Percentiles rank a stretch among this genome's conserved stretches.
phyloP scores from a whole-genome alignment of 2,329 filamentous ascomycete species.

The Neopestalotiopsis rosae region DNA sequence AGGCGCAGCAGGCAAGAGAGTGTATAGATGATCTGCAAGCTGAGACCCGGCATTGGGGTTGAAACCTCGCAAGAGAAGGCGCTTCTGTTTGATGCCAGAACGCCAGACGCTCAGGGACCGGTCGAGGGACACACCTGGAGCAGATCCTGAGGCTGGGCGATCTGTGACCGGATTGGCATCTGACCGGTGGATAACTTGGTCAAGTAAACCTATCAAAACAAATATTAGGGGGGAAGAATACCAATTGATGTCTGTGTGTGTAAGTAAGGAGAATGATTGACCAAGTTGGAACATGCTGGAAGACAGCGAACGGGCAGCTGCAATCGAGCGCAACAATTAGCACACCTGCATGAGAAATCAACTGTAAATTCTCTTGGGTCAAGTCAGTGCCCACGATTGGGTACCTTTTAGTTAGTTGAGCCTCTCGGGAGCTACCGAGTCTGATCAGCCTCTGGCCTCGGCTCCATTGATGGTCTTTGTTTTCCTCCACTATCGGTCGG shows the following conservation, averaged over 20 bases:
- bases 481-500: constrained; percentile 1
- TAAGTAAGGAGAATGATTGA: no score
- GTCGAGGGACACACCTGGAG: constrained; percentile 15
- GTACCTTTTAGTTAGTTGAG: constrained; percentile 18
- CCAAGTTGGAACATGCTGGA: no score
- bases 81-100: constrained; percentile 26
- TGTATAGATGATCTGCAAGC: constrained; percentile 42
- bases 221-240: no score
- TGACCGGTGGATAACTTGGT: constrained; percentile 29
- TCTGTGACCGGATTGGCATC: constrained; percentile 39
- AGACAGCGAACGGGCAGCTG: no score
- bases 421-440: constrained; percentile 30
- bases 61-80: constrained; percentile 40
- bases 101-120: constrained; percentile 26
- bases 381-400: no score
- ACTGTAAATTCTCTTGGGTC: no score
- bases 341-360: constrained; percentile 12
- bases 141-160: constrained; percentile 22
- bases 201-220: no score
- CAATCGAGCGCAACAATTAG: background rate
- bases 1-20: constrained; percentile 32
- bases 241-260: no score
- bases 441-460: constrained; percentile 19
- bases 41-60: constrained; percentile 47
- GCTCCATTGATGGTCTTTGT: constrained; percentile 9